Evolutionary conservation across 495 filamentous ascomycete species (phyloP).

Genomic region (Podospora comata): DNA sequence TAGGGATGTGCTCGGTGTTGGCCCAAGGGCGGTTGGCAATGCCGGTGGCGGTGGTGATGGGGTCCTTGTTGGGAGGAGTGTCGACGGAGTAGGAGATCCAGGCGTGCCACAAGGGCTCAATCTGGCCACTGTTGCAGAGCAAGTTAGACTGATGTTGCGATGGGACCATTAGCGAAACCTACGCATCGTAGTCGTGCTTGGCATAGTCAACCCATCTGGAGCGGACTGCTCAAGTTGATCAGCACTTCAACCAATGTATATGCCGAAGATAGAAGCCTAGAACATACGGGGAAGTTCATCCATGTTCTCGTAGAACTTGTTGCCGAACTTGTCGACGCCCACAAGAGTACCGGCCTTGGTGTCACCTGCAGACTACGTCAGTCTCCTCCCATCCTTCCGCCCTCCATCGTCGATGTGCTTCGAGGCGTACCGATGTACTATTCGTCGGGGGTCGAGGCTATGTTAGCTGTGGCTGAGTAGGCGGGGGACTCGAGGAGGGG

Average conservation of each 20-base stretch:
- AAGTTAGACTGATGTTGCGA: slow-evolving; percentile 6
- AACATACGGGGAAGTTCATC: slow-evolving; percentile 88
- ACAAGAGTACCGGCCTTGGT: slow-evolving; percentile 91
- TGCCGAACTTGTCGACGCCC: slow-evolving; percentile 83
- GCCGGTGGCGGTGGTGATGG: slow-evolving; percentile 54
- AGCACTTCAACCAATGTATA: background rate
- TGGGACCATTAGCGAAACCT: slow-evolving; percentile 28
- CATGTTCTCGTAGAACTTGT: slow-evolving; percentile 95
- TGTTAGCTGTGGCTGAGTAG: slow-evolving; percentile 26
- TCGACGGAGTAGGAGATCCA: slow-evolving; percentile 96
- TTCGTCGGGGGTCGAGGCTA: slow-evolving; percentile 20
- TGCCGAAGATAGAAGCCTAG: background rate
- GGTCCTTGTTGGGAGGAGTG: slow-evolving; percentile 75
- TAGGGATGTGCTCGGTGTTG: slow-evolving; percentile 63
- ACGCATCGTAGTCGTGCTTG: slow-evolving; percentile 80
- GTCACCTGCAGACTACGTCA: slow-evolving; percentile 66
- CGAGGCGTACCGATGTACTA: slow-evolving; percentile 62
- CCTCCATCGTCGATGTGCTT: background rate
- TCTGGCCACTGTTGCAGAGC: slow-evolving; percentile 56
- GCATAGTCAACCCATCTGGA: slow-evolving; percentile 99
- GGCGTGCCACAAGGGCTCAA: slow-evolving; percentile 97
- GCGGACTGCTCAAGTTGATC: slow-evolving; percentile 58
- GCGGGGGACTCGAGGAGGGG: slow-evolving; percentile 11
- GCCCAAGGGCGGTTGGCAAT: slow-evolving; percentile 66
- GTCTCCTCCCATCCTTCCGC: slow-evolving; percentile 13